Conservation (phyloP, 768 basidiomycete genomes). For the Gautieria morchelliformis region DNA sequence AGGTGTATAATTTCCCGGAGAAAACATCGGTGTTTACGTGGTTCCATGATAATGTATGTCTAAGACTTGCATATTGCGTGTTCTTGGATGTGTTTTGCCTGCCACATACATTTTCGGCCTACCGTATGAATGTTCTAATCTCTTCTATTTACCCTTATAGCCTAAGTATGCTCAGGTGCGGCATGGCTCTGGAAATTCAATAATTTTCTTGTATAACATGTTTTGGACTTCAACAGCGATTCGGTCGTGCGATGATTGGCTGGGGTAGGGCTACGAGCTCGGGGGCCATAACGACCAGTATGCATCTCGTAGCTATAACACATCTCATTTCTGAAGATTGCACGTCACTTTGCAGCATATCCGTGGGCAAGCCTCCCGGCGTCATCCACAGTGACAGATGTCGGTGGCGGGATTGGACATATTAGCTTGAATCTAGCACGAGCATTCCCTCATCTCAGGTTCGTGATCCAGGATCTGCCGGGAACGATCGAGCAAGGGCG, state of each 20-base stretch:
- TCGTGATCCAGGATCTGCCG: conserved; percentile 10
- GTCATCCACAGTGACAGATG: conserved; percentile 1
- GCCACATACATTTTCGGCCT: not conserved
- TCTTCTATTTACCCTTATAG: not conserved
- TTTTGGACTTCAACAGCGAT: not conserved
- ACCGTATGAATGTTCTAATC: not conserved
- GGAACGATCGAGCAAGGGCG: conserved; percentile 3
- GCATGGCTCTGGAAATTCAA: not conserved
- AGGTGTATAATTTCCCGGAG: not conserved
- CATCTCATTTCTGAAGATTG: not conserved
- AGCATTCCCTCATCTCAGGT: not conserved
- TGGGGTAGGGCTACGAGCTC: conserved; percentile 1
- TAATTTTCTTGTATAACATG: not conserved
- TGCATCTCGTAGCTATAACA: not conserved
- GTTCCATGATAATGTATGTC: conserved; percentile 1
- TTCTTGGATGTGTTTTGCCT: no score
- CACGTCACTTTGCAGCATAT: not conserved
- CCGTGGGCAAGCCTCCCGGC: conserved; percentile 3
- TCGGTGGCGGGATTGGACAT: conserved; percentile 10
- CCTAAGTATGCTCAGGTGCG: not conserved
- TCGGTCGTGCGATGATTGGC: conserved; percentile 5
- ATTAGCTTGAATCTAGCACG: conserved; percentile 3
- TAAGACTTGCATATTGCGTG: not conserved
- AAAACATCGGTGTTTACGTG: not conserved
- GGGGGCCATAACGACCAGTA: not conserved